Evolutionary conservation across 495 filamentous ascomycete species (phyloP).

Genomic region (Cercophora samala): DNA sequence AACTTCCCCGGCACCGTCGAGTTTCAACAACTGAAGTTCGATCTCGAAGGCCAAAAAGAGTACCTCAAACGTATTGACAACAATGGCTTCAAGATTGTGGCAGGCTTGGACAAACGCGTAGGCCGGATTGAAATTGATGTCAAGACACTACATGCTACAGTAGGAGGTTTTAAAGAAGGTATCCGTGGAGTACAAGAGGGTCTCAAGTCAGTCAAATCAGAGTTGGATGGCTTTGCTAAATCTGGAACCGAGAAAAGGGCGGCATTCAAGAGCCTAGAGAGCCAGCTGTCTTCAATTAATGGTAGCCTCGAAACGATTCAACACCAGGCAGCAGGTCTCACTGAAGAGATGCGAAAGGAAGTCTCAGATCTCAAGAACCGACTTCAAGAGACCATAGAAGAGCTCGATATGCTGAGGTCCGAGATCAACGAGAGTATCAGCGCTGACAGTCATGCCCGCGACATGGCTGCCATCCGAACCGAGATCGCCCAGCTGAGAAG

Average conservation of each 20-base stretch:
- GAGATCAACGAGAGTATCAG: not conserved
- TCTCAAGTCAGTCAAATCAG: not conserved
- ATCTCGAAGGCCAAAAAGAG: conserved; percentile 33
- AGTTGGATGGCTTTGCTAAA: not conserved
- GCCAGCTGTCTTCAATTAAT: not conserved
- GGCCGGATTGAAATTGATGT: not conserved
- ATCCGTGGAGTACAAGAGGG: not conserved
- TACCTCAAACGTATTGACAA: conserved; percentile 35
- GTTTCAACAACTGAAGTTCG: conserved; percentile 29
- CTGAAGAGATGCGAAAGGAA: not conserved
- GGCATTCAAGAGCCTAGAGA: not conserved
- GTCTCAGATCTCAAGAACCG: not conserved
- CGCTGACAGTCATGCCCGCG: not conserved
- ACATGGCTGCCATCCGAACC: not conserved
- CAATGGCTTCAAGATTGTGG: conserved; percentile 34
- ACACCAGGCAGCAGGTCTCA: not conserved
- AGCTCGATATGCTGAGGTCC: not conserved
- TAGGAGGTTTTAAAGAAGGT: not conserved
- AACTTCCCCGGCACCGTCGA: not conserved
- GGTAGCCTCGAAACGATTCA: not conserved
- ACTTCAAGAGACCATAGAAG: not conserved
- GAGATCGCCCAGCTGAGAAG: not conserved
- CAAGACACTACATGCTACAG: not conserved
- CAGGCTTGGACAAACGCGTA: conserved; percentile 32
- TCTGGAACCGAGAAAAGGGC: not conserved